These are phyloP conservation scores for Ensete ventricosum DNA, from an alignment of 176 grass and related monocot species.

Conservation along the genomic window DNA sequence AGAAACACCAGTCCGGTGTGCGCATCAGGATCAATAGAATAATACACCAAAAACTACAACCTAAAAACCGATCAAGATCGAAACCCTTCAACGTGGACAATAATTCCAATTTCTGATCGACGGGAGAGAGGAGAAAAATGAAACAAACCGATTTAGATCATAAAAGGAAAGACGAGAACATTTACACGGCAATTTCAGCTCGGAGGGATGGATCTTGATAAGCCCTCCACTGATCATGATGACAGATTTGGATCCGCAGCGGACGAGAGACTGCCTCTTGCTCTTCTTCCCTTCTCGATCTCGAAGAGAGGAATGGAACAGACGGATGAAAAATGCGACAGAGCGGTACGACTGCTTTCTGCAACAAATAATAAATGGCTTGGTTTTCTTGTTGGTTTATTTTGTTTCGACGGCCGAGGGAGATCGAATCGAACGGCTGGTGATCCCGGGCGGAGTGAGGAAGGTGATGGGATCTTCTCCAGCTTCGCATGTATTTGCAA, in stretches of 20 bases:
- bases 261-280: neutral
- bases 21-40: neutral
- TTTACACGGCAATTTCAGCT: conserved; percentile 82
- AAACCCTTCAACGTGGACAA: neutral
- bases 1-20: neutral
- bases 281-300: neutral
- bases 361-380: neutral
- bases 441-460: neutral
- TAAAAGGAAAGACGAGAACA: neutral
- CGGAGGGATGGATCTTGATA: conserved; percentile 74
- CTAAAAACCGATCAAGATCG: conserved; percentile 18
- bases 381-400: neutral
- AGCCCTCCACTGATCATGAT: conserved; percentile 27
- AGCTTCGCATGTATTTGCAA: too few relatives aligned
- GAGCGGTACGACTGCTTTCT: neutral
- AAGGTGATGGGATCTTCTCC: too few relatives aligned
- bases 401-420: neutral
- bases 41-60: neutral
- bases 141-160: neutral
- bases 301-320: neutral
- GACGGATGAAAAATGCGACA: neutral
- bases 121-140: neutral
- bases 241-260: neutral
- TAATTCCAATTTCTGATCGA: conserved; percentile 6
- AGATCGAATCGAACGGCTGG: neutral